phyloP scores from a whole-genome alignment of 208 protist species.

The Trypanosoma vivax region DNA sequence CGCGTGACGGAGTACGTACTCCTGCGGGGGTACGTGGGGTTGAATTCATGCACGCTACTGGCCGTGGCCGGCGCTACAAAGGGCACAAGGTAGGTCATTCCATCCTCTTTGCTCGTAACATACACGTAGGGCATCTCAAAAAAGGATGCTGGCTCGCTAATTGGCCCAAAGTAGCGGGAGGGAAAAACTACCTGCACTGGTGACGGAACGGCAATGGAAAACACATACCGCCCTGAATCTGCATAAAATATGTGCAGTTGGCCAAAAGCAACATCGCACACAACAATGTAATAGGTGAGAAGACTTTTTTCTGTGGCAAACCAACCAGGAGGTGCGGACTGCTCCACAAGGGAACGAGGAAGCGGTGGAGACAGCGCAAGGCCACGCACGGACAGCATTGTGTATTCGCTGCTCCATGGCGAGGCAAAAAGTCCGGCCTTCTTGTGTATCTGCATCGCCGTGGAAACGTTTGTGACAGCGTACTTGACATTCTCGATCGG shows the following conservation, averaged over 20 bases:
- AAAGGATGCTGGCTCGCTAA: constrained; percentile 9
- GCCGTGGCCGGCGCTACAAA: constrained; percentile 25
- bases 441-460: constrained; percentile 20
- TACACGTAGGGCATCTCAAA: constrained; percentile 73
- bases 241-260: constrained; percentile 71
- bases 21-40: constrained; percentile 22
- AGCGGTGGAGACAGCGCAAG: constrained; percentile 70
- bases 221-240: constrained; percentile 60
- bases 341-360: constrained; percentile 61
- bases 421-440: constrained; percentile 74
- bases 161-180: constrained; percentile 25
- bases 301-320: constrained; percentile 26
- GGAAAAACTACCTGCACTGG: constrained; percentile 85
- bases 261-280: constrained; percentile 69
- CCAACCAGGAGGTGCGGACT: constrained; percentile 35
- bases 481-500: constrained; percentile 37
- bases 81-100: constrained; percentile 69
- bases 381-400: constrained; percentile 71
- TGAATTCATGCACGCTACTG: not conserved
- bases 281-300: constrained; percentile 67
- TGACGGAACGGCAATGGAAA: constrained; percentile 59
- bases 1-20: constrained; percentile 42
- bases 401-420: constrained; percentile 60
- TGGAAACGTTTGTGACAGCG: constrained; percentile 14
- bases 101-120: constrained; percentile 87